Evolutionary conservation across 805 yeast species (phyloP), one percentile per base, ranked within the genome.

Genomic region (Wickerhamiella lipophila): DNA sequence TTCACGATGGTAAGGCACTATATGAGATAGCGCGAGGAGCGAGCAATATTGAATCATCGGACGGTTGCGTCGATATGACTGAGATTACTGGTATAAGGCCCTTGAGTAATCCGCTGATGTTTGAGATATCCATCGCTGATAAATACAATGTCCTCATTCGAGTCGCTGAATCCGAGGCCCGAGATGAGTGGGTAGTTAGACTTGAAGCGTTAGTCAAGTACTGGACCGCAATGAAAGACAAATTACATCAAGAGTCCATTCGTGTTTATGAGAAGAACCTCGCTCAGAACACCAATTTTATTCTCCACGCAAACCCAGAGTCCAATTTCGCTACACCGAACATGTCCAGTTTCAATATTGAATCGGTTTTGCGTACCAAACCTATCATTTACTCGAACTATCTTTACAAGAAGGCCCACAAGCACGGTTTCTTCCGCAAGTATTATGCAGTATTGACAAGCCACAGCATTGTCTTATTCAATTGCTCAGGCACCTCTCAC

Each of bases 171-270:
- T 18, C 15, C 2, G 47, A 16, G 16, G 39, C 42, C 0, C 68
- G 89, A 42, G 74, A 77, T 55, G 75, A 73, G 53, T 88, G 96
- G 97, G 69, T 81, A 0, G n/a, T 21, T 0, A 64, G 76, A 46
- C 63, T 88, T 29, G 53, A 49, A 0, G 63, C 65, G 4, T 56
- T 81, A 16, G 57, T 58, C 7, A 52, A 52, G 1, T 88, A 80
- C 60, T 88, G 96, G 96, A 66, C 58, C 19, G 50, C 58, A 9
- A 68, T 77, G 44, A 64, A 60, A 22, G 56, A 56, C 1, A 69
- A 71, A 8, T 80, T 77, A 50, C 48, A 70, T 8, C 22, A 23
- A 16, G 35, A 8, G 42, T 58, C 40, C 5, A 46, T 32, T 23
- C 26, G 22, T 3, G 25, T 36, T 5, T 27, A 44, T 19, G 30